Evolutionary conservation across 257 asterid genomes (phyloP), one percentile per base, ranked within the genome.

Genomic region (Nemophila menziesii): DNA sequence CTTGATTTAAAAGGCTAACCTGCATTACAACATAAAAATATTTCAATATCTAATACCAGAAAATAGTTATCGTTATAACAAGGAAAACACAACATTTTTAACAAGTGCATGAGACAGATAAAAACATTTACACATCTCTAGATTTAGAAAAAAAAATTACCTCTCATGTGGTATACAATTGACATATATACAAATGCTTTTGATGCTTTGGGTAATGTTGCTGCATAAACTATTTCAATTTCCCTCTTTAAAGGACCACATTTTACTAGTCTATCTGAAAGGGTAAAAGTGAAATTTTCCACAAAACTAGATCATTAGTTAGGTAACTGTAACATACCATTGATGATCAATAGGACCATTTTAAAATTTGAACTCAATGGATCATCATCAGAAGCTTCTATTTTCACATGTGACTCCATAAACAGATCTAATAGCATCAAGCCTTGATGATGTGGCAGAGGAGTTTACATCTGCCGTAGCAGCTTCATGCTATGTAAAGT

Each of bases 1-100:
- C 96, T 75, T 89, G 98, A 68, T 84, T 84, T 69, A 89, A 66
- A 48, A 89, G 87, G 75, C 94, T 84, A 45, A 89, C 95, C 97
- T 89, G 80, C 49, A 53, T 33, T 49, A 51, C 44, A 39, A 54
- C 41, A 54, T 42, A 44, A 11, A 43, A 18, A 36, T 37, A 41
- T 42, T n/a, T n/a, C n/a, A n/a, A n/a, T n/a, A n/a, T n/a, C n/a
- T n/a, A n/a, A n/a, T n/a, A n/a, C 36, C 36, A 29, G 3, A 29
- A 10, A 29, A 7, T 29, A 29, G 12, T 2, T 29, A 7, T 29
- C 12, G 36, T 29, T 29, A 29, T 3, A 10, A 29, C 12, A 29
- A 29, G 3, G 36, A 29, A 29, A 13, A 29, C 2, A 29, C 10
- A 5, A 5, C 12, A 29, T 29, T 29, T 13, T 29, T 13, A 29